phyloP scores from a whole-genome alignment of 2,329 filamentous ascomycete genomes.

The Aspergillus latus region DNA sequence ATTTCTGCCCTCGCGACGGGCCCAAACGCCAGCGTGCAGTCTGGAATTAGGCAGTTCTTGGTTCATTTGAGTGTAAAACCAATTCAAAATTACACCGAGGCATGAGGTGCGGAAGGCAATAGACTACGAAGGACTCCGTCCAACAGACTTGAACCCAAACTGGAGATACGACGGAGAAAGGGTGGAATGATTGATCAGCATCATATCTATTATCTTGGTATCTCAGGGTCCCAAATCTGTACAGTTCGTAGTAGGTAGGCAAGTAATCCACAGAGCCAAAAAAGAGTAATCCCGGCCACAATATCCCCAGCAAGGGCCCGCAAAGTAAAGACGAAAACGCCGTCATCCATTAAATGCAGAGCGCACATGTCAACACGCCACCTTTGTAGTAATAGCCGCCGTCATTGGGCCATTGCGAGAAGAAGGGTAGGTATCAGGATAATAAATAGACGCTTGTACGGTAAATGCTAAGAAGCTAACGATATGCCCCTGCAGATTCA shows the following conservation, averaged over 20 bases:
- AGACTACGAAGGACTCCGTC: too few relatives aligned
- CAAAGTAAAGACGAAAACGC: conserved; percentile 20
- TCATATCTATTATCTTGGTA: conserved; percentile 9
- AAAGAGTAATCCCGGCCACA: not conserved
- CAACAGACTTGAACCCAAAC: not conserved
- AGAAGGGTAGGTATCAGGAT: conserved; percentile 8
- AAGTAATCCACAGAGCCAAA: conserved; percentile 1
- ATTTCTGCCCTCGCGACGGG: not conserved
- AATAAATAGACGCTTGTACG: not conserved
- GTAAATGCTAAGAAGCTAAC: conserved; percentile 14
- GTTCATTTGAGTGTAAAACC: not conserved
- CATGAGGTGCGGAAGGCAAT: not conserved
- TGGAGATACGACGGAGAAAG: not conserved
- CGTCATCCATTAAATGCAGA: conserved; percentile 18
- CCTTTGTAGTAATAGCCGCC: not conserved
- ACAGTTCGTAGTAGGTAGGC: conserved; percentile 4
- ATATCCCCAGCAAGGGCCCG: not conserved
- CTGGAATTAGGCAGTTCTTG: not conserved
- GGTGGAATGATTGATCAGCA: not conserved
- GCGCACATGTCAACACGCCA: conserved; percentile 16
- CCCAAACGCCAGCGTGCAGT: too few relatives aligned
- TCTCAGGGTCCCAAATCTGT: conserved; percentile 12
- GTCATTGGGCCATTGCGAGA: conserved; percentile 1
- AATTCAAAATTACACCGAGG: not conserved
- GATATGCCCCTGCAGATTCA: conserved; percentile 15